Conservation (phyloP, 164 flowering plant genomes). For the Magnolia kwangsiensis region DNA sequence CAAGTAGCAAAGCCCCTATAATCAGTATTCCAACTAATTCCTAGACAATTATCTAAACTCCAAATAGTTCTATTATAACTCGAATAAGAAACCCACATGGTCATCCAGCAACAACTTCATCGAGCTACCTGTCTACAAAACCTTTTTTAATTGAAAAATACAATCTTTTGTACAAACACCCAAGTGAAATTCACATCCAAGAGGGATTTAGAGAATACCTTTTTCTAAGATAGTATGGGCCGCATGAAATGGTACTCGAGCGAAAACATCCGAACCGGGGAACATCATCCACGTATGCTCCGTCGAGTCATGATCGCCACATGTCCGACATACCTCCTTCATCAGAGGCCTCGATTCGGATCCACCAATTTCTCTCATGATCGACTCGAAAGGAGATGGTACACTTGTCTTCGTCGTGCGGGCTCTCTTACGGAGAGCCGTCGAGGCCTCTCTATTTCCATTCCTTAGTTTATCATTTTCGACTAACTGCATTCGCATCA, state of each 20-base stretch:
- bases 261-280: constrained; percentile 80
- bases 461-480: constrained; percentile 80
- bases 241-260: constrained; percentile 83
- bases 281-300: constrained; percentile 87
- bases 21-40: too few species aligned
- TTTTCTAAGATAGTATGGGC: constrained; percentile 80
- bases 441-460: constrained; percentile 85
- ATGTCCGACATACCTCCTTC: constrained; percentile 75
- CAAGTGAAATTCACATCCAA: neutral
- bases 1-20: too few species aligned
- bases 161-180: neutral
- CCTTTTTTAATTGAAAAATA: neutral
- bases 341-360: constrained; percentile 54
- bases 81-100: neutral
- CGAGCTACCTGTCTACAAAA: neutral
- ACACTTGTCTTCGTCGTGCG: constrained; percentile 77
- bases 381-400: constrained; percentile 67
- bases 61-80: neutral
- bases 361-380: constrained; percentile 70
- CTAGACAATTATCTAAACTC: too few species aligned
- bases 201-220: constrained; percentile 32
- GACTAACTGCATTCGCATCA: constrained; percentile 45
- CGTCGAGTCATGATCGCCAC: constrained; percentile 70
- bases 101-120: neutral
- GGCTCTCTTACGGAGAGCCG: constrained; percentile 77